Percentiles rank a stretch among this genome's conserved stretches.
These are phyloP conservation scores for Paraconiothyrium brasiliense DNA, from an alignment of 2,329 filamentous ascomycete species.

Conservation along the genomic window DNA sequence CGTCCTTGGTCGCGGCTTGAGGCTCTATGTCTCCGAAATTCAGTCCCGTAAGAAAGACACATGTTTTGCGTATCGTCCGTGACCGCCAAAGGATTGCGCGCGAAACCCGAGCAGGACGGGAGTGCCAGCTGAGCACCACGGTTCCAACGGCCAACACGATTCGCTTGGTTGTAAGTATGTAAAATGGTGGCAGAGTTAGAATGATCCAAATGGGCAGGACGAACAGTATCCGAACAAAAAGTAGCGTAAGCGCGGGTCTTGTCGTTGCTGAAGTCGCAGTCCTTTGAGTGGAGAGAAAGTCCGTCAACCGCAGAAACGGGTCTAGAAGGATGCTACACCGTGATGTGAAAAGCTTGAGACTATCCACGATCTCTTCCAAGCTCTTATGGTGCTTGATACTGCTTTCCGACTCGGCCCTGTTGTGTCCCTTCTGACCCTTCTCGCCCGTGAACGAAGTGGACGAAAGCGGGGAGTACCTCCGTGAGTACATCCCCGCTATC, in stretches of 20 bases:
- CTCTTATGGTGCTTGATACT: slow-evolving; percentile 88
- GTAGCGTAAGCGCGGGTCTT: slow-evolving; percentile 83
- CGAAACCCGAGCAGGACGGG: slow-evolving; percentile 82
- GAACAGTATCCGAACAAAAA: slow-evolving; percentile 88
- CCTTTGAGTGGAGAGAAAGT: slow-evolving; percentile 90
- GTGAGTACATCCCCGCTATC: slow-evolving; percentile 91
- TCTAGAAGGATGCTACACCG: slow-evolving; percentile 93
- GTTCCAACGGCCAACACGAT: slow-evolving; percentile 89
- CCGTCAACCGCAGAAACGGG: slow-evolving; percentile 85
- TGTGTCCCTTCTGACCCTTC: slow-evolving; percentile 64
- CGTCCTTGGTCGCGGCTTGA: slow-evolving; percentile 40
- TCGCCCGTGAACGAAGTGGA: slow-evolving; percentile 80
- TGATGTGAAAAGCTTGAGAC: slow-evolving; percentile 86
- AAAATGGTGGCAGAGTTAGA: slow-evolving; percentile 81
- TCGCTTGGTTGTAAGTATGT: slow-evolving; percentile 85
- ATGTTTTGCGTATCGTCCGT: slow-evolving; percentile 73
- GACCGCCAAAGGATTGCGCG: slow-evolving; percentile 93
- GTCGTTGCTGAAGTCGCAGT: slow-evolving; percentile 93
- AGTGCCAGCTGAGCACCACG: slow-evolving; percentile 89
- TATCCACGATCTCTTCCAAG: slow-evolving; percentile 96
- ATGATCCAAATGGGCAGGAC: slow-evolving; percentile 88
- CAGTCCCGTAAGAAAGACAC: slow-evolving; percentile 81
- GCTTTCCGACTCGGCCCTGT: slow-evolving; percentile 63
- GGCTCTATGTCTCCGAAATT: slow-evolving; percentile 66
- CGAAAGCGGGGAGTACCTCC: slow-evolving; percentile 88